Conservation (phyloP, 2,329 filamentous ascomycete genomes). For the Penicillium sp. region DNA sequence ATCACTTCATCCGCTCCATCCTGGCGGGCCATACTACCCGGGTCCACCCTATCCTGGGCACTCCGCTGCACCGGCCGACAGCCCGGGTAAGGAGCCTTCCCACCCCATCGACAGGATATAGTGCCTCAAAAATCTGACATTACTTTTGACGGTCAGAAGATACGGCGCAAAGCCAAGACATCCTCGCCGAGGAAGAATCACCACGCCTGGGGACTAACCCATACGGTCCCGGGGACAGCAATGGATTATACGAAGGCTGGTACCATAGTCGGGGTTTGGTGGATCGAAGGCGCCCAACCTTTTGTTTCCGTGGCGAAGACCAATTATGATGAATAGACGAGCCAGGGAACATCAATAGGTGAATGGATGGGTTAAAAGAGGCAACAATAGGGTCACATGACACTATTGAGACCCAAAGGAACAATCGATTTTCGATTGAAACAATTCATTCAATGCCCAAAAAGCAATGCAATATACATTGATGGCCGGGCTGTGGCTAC, state of each 20-base stretch:
- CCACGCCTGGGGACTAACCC: constrained; percentile 12
- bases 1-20: constrained; percentile 49
- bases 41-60: constrained; percentile 19
- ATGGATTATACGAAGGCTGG: constrained; percentile 19
- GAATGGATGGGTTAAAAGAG: neutral
- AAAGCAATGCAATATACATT: neutral
- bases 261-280: constrained; percentile 15
- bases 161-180: constrained; percentile 1
- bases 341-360: neutral
- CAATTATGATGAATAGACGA: constrained; percentile 14
- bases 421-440: neutral
- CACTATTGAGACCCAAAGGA: neutral
- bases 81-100: constrained; percentile 25
- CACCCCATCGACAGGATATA: constrained; percentile 11
- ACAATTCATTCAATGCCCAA: neutral
- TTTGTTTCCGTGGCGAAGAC: constrained; percentile 23
- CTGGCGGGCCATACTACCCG: constrained; percentile 48
- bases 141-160: constrained; percentile 9
- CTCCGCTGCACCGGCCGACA: constrained; percentile 10
- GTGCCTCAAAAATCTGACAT: constrained; percentile 12
- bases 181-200: constrained; percentile 11
- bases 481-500: neutral
- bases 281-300: constrained; percentile 18
- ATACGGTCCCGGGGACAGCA: constrained; percentile 13
- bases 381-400: neutral